These are phyloP conservation scores for Hypoxylon rickii DNA, from an alignment of 495 filamentous ascomycete genomes.

Conservation along the genomic window DNA sequence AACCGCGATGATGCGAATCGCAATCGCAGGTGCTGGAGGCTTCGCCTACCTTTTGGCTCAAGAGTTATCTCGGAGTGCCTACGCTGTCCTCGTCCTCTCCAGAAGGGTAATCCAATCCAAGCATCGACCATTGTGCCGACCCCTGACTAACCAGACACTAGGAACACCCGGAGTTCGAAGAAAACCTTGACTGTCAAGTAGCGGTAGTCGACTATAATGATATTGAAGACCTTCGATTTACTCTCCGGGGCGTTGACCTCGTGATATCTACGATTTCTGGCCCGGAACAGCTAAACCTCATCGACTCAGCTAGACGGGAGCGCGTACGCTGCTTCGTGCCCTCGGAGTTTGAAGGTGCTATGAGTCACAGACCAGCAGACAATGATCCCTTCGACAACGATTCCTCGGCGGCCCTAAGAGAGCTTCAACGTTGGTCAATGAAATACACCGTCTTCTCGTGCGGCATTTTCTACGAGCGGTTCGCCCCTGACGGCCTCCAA, in stretches of 20 bases:
- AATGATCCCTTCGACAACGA: conserved; percentile 60
- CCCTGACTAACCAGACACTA: conserved; percentile 34
- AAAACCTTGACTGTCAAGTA: conserved; percentile 60
- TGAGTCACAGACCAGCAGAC: conserved; percentile 47
- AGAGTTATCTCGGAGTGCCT: conserved; percentile 60
- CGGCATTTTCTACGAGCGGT: conserved; percentile 77
- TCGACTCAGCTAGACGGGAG: conserved; percentile 68
- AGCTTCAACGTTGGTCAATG: conserved; percentile 62
- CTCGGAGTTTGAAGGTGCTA: conserved; percentile 73
- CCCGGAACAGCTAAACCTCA: conserved; percentile 67
- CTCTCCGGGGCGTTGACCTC: conserved; percentile 71
- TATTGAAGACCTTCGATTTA: conserved; percentile 58
- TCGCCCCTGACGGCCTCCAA: conserved; percentile 65
- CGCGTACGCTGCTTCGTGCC: conserved; percentile 72
- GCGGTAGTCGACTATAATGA: conserved; percentile 66
- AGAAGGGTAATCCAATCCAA: conserved; percentile 52
- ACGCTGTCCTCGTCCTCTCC: conserved; percentile 72
- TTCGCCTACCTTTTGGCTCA: conserved; percentile 67
- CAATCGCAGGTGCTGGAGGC: conserved; percentile 72
- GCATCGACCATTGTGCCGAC: conserved; percentile 10
- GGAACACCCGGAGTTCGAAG: conserved; percentile 48
- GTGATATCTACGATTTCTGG: conserved; percentile 75
- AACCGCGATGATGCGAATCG: conserved; percentile 67
- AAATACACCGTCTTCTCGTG: conserved; percentile 71
- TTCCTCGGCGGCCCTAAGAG: conserved; percentile 54